Percentiles rank a stretch among this genome's conserved stretches.
phyloP scores from a whole-genome alignment of 179 eudicot species.

The Vitellaria paradoxa region DNA sequence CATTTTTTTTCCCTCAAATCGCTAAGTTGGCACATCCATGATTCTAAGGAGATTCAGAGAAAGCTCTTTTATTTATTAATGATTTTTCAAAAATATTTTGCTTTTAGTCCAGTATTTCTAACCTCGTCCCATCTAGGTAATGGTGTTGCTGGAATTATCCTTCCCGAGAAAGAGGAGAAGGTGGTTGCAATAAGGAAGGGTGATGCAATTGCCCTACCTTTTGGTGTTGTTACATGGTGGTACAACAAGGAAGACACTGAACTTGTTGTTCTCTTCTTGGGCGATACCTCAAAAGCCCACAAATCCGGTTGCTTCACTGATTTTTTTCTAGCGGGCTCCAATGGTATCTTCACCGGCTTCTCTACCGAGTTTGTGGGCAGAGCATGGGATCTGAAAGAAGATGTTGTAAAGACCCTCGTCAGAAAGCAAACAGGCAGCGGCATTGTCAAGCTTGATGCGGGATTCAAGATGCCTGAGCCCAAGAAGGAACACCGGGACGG shows the following conservation, averaged over 20 bases:
- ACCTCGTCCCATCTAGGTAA: conserved; percentile 30
- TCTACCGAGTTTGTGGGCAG: conserved; percentile 72
- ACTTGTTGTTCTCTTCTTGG: conserved; percentile 66
- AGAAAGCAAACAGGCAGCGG: conserved; percentile 45
- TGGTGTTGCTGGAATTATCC: conserved; percentile 79
- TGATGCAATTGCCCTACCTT: conserved; percentile 76
- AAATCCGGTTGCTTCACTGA: conserved; percentile 69
- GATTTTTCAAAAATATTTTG: neutral
- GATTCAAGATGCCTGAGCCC: conserved; percentile 65
- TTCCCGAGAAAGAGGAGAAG: conserved; percentile 86
- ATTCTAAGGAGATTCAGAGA: too few species aligned
- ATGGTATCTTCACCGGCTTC: conserved; percentile 80
- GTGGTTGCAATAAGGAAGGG: conserved; percentile 68
- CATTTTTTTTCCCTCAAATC: too few species aligned
- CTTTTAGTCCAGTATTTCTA: neutral
- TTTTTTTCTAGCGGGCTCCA: conserved; percentile 67
- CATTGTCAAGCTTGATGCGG: conserved; percentile 51
- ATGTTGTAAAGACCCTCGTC: conserved; percentile 52
- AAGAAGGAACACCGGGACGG: conserved; percentile 49
- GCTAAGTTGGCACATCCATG: too few species aligned
- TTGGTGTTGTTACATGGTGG: conserved; percentile 82
- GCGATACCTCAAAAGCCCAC: conserved; percentile 78
- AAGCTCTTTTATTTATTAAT: too few species aligned
- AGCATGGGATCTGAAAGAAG: conserved; percentile 77
- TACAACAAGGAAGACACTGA: conserved; percentile 73